These are phyloP conservation scores for Canna indica DNA, from an alignment of 176 grass and related monocot species.

Conservation along the genomic window DNA sequence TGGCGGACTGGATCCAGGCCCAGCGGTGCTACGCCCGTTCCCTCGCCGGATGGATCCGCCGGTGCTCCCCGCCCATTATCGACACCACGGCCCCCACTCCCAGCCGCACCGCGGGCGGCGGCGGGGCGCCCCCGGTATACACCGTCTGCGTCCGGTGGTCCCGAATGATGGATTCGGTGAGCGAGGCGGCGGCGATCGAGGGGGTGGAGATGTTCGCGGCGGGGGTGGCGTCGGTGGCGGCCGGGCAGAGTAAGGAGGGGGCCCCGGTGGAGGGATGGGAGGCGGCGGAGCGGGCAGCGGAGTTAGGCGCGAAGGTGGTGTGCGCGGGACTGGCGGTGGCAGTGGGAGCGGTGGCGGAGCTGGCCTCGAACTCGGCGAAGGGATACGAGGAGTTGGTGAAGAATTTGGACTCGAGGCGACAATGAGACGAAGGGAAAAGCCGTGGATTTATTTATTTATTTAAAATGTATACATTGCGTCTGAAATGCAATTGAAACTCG, in stretches of 20 bases:
- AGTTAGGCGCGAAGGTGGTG: slow-evolving; percentile 6
- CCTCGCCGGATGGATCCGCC: slow-evolving; percentile 53
- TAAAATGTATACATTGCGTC: too few species aligned
- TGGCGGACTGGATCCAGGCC: slow-evolving; percentile 58
- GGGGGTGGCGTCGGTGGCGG: slow-evolving; percentile 18
- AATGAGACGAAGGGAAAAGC: neutral
- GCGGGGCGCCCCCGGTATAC: slow-evolving; percentile 33
- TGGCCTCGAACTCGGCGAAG: neutral
- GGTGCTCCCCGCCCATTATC: slow-evolving; percentile 20
- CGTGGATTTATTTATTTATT: neutral
- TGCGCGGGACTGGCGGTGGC: slow-evolving; percentile 11
- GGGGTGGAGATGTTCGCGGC: slow-evolving; percentile 80
- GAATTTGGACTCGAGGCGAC: slow-evolving; percentile 11
- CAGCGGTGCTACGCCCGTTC: slow-evolving; percentile 70
- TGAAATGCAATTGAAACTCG: too few species aligned
- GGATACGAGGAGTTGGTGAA: slow-evolving; percentile 42
- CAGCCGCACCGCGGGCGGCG: neutral
- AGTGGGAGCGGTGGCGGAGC: slow-evolving; percentile 5
- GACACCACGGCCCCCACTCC: neutral
- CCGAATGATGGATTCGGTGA: slow-evolving; percentile 36
- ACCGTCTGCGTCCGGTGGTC: slow-evolving; percentile 59
- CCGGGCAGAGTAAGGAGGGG: slow-evolving; percentile 25
- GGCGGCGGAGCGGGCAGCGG: neutral
- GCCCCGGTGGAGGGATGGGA: neutral
- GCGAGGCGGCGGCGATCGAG: slow-evolving; percentile 66